Conservation (phyloP, 2,329 filamentous ascomycete genomes). For the Zymoseptoria ardabiliae region DNA sequence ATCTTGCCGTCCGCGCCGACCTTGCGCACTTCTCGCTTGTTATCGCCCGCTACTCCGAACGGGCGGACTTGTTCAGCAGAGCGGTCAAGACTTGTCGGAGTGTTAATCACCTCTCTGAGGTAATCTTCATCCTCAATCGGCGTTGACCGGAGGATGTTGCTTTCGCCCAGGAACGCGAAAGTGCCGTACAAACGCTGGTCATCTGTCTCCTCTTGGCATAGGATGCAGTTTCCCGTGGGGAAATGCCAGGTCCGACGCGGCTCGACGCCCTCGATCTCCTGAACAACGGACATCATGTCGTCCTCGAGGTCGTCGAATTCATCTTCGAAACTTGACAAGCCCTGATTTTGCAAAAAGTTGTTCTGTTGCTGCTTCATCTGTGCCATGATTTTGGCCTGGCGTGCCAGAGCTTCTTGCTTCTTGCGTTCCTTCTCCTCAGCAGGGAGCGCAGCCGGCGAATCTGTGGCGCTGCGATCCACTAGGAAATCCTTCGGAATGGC, state of each 20-base stretch:
- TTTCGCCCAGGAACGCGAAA: conserved; percentile 83
- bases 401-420: conserved; percentile 82
- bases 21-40: conserved; percentile 69
- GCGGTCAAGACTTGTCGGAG: conserved; percentile 73
- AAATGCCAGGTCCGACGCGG: conserved; percentile 79
- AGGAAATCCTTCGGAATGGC: conserved; percentile 58
- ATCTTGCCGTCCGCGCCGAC: conserved; percentile 64
- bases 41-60: conserved; percentile 85
- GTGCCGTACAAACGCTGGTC: conserved; percentile 85
- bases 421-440: conserved; percentile 66
- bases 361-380: conserved; percentile 98
- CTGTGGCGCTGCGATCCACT: conserved; percentile 71
- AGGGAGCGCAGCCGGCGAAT: conserved; percentile 64
- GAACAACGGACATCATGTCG: conserved; percentile 45
- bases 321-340: conserved; percentile 78
- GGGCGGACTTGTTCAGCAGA: conserved; percentile 77
- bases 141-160: conserved; percentile 78
- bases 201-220: conserved; percentile 93
- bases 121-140: conserved; percentile 74
- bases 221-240: conserved; percentile 83
- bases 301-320: conserved; percentile 70
- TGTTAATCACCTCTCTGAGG: conserved; percentile 72
- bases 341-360: conserved; percentile 84
- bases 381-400: conserved; percentile 92
- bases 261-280: conserved; percentile 53